These are phyloP conservation scores for Lasiodiplodia gonubiensis DNA, from an alignment of 2,329 filamentous ascomycete genomes.

Conservation along the genomic window DNA sequence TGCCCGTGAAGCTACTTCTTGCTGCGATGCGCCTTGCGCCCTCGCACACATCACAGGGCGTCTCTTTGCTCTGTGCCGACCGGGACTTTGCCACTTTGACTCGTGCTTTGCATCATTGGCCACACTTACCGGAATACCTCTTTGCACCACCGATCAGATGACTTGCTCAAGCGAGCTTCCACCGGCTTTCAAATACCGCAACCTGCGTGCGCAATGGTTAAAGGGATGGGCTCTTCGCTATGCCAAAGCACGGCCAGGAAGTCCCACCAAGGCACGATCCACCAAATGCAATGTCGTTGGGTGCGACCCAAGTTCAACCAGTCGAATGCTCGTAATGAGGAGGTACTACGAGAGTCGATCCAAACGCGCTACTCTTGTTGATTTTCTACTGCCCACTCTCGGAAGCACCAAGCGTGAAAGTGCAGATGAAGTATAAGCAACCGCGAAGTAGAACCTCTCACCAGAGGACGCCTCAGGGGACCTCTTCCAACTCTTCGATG, in stretches of 20 bases:
- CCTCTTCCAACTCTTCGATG: neutral
- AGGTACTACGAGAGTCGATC: too few relatives aligned
- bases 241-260: neutral
- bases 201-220: neutral
- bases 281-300: too few relatives aligned
- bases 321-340: too few relatives aligned
- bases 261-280: neutral
- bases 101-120: neutral
- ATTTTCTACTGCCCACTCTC: neutral
- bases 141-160: conserved; percentile 1
- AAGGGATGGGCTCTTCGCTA: neutral
- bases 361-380: too few relatives aligned
- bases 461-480: neutral
- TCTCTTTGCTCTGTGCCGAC: neutral
- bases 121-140: neutral
- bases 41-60: neutral
- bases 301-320: too few relatives aligned
- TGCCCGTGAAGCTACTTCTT: neutral
- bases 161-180: neutral
- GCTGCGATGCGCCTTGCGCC: neutral
- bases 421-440: neutral
- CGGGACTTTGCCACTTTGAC: neutral
- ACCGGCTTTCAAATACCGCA: neutral
- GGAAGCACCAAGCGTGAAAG: neutral
- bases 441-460: neutral